Evolutionary conservation across 495 filamentous ascomycete genomes (phyloP).

Genomic region (Endocarpon pusillum): DNA sequence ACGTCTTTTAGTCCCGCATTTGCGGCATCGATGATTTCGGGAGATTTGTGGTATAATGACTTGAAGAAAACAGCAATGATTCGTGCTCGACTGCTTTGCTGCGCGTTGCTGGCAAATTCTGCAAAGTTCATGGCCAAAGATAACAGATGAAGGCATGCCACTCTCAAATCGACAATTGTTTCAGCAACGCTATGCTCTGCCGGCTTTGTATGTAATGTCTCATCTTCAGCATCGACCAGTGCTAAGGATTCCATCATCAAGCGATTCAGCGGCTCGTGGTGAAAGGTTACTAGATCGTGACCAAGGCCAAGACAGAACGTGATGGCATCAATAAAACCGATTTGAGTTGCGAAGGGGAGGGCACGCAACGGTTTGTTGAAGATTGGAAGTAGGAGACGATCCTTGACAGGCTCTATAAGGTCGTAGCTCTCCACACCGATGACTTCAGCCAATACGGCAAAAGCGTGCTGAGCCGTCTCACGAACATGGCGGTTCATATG

Average conservation of each 20-base stretch:
- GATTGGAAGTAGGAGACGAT: conserved; percentile 67
- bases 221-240: conserved; percentile 84
- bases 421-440: conserved; percentile 65
- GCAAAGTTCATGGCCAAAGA: conserved; percentile 84
- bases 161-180: conserved; percentile 76
- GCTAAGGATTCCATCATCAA: conserved; percentile 84
- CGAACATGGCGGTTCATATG: conserved; percentile 93
- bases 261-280: conserved; percentile 78
- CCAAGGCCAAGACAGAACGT: conserved; percentile 81
- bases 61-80: conserved; percentile 97
- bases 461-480: conserved; percentile 60
- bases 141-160: conserved; percentile 82
- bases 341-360: conserved; percentile 79
- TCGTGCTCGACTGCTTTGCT: conserved; percentile 57
- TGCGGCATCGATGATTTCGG: conserved; percentile 84
- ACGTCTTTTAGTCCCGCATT: conserved; percentile 76
- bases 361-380: conserved; percentile 90
- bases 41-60: conserved; percentile 77
- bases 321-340: conserved; percentile 94
- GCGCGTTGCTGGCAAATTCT: conserved; percentile 56
- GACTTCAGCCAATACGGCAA: conserved; percentile 64
- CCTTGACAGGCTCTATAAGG: conserved; percentile 71
- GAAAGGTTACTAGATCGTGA: conserved; percentile 69
- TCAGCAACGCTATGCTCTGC: conserved; percentile 82
- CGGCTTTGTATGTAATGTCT: conserved; percentile 66